phyloP scores from a whole-genome alignment of 331 rosid genomes.

The Prunus yedoensis region DNA sequence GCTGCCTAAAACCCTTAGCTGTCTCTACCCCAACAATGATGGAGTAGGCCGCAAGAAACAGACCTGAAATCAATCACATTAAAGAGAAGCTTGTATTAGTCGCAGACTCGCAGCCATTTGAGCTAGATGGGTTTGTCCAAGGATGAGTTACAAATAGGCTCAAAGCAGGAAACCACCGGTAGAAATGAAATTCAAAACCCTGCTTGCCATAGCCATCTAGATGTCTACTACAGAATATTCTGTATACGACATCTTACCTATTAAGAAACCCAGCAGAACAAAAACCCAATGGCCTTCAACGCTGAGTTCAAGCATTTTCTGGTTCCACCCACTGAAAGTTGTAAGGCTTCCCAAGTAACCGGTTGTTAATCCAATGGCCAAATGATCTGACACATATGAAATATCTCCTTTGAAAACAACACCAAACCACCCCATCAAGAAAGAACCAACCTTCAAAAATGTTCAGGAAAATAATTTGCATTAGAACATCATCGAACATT shows the following conservation, averaged over 20 bases:
- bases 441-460: conserved; percentile 65
- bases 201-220: background rate
- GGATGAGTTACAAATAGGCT: background rate
- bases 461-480: background rate
- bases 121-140: background rate
- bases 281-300: conserved; percentile 62
- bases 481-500: conserved; percentile 14
- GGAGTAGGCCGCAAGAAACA: conserved; percentile 68
- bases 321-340: conserved; percentile 93
- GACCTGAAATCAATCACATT: conserved; percentile 41
- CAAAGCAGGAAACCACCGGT: background rate
- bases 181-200: background rate
- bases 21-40: conserved; percentile 72
- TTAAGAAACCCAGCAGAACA: conserved; percentile 56
- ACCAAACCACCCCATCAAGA: conserved; percentile 95
- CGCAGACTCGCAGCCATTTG: background rate
- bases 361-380: conserved; percentile 67
- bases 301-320: conserved; percentile 82
- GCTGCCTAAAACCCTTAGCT: conserved; percentile 62
- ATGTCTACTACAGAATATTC: background rate
- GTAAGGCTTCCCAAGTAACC: conserved; percentile 94
- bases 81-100: conserved; percentile 9
- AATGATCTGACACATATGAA: conserved; percentile 57
- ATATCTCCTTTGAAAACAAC: conserved; percentile 74
- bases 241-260: conserved; percentile 44